Evolutionary conservation across 768 basidiomycete species (phyloP).

Genomic region (Cystoderma amianthinum): DNA sequence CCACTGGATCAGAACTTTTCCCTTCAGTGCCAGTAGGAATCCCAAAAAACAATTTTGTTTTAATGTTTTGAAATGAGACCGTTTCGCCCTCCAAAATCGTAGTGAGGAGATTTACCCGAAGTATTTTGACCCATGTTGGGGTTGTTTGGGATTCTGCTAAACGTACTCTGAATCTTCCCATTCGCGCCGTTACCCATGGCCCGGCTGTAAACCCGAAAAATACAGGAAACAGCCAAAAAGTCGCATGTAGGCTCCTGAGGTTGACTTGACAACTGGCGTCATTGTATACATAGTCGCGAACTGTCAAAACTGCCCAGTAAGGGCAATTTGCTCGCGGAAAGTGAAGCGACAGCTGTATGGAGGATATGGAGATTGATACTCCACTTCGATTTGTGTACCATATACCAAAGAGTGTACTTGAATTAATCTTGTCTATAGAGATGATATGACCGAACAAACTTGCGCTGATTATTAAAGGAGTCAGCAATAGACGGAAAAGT

Average conservation of each 20-base stretch:
- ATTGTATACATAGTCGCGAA: constrained; percentile 20
- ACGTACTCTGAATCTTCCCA: constrained; percentile 28
- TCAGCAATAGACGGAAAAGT: neutral
- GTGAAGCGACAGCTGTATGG: constrained; percentile 16
- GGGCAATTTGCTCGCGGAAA: constrained; percentile 19
- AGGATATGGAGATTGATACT: constrained; percentile 9
- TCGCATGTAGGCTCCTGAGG: constrained; percentile 11
- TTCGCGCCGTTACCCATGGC: constrained; percentile 21
- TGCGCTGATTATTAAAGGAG: neutral
- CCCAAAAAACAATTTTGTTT: constrained; percentile 23
- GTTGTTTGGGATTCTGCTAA: constrained; percentile 24
- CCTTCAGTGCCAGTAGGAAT: constrained; percentile 7
- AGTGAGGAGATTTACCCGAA: constrained; percentile 28
- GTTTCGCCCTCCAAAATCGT: constrained; percentile 33
- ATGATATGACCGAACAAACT: neutral
- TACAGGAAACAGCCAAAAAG: constrained; percentile 31
- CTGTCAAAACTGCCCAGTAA: constrained; percentile 21
- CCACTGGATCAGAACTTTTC: constrained; percentile 6
- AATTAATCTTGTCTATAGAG: neutral
- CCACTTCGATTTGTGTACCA: constrained; percentile 10
- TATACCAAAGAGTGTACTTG: neutral
- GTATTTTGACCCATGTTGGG: constrained; percentile 26
- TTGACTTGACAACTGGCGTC: constrained; percentile 17
- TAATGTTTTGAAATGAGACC: constrained; percentile 28
- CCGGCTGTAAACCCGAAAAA: constrained; percentile 27